A percentile compares a stretch with the other conserved stretches of the same genome.
Conservation (phyloP, 495 filamentous ascomycete genomes). For the Cercophora newfieldiana region DNA sequence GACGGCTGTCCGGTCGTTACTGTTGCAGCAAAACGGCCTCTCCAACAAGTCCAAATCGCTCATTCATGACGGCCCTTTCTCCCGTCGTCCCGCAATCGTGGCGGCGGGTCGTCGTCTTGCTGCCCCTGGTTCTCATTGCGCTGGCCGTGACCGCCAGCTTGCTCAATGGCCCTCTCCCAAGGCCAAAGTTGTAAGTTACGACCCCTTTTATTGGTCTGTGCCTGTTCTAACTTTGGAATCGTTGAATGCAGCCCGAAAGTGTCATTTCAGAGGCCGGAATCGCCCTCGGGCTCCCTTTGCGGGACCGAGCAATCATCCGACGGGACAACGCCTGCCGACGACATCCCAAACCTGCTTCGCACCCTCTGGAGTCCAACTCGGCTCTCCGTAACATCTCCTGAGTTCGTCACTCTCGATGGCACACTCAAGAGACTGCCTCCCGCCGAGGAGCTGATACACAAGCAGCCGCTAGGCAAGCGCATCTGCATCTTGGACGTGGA, state of each 20-base stretch:
- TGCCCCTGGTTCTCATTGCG: constrained; percentile 18
- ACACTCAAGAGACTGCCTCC: constrained; percentile 27
- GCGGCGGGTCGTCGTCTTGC: constrained; percentile 26
- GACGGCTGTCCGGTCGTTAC: neutral
- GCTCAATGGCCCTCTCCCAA: constrained; percentile 25
- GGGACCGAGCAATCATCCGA: too few relatives aligned
- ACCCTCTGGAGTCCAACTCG: constrained; percentile 30
- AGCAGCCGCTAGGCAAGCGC: constrained; percentile 32
- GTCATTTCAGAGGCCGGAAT: too few relatives aligned
- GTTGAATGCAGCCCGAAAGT: constrained; percentile 29
- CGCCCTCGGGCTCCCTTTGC: too few relatives aligned
- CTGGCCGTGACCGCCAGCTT: constrained; percentile 20
- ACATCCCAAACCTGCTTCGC: constrained; percentile 26
- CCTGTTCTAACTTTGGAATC: too few relatives aligned
- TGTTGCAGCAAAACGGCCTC: neutral
- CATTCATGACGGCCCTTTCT: constrained; percentile 24
- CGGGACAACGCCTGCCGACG: too few relatives aligned
- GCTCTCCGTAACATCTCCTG: constrained; percentile 28
- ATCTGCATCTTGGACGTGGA: constrained; percentile 46
- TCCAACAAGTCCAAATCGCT: neutral
- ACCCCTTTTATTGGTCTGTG: neutral
- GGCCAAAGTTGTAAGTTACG: constrained; percentile 26
- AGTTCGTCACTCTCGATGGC: constrained; percentile 29
- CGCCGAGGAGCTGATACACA: constrained; percentile 23
- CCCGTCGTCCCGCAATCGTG: constrained; percentile 25